These are phyloP conservation scores for Telfairia occidentalis DNA, from an alignment of 331 rosid species.

Conservation along the genomic window DNA sequence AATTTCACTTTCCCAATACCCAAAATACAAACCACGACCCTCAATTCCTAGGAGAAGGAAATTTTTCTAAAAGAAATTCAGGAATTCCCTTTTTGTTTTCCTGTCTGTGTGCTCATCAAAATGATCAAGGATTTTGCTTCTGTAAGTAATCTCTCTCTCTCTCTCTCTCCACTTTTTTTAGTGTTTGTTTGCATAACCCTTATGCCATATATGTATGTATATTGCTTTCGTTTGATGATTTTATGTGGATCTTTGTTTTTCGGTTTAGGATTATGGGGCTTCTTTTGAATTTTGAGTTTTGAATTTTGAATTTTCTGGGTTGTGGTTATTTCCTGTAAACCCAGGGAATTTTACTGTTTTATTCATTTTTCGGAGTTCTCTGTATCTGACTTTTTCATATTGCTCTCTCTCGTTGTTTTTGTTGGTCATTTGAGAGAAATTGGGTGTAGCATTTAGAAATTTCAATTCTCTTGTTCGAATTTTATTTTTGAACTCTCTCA, in stretches of 20 bases:
- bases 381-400: neutral
- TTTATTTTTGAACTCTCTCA: neutral
- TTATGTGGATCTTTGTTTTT: neutral
- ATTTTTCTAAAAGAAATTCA: neutral
- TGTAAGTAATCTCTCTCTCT: conserved; percentile 14
- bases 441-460: neutral
- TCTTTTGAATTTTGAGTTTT: neutral
- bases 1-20: neutral
- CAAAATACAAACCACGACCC: neutral
- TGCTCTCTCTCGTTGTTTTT: neutral
- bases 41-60: neutral
- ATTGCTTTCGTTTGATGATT: neutral
- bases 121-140: conserved; percentile 8
- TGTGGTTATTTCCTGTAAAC: neutral
- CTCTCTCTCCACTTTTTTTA: neutral
- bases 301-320: neutral
- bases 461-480: neutral
- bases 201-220: neutral
- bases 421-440: neutral
- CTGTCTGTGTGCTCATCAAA: neutral
- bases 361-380: neutral
- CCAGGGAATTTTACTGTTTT: neutral
- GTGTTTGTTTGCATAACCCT: neutral
- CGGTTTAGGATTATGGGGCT: neutral
- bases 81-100: neutral